A percentile compares a stretch with the other conserved stretches of the same genome.
Conservation (phyloP, 1,284 basidiomycete genomes). For the Bjerkandera adusta region DNA sequence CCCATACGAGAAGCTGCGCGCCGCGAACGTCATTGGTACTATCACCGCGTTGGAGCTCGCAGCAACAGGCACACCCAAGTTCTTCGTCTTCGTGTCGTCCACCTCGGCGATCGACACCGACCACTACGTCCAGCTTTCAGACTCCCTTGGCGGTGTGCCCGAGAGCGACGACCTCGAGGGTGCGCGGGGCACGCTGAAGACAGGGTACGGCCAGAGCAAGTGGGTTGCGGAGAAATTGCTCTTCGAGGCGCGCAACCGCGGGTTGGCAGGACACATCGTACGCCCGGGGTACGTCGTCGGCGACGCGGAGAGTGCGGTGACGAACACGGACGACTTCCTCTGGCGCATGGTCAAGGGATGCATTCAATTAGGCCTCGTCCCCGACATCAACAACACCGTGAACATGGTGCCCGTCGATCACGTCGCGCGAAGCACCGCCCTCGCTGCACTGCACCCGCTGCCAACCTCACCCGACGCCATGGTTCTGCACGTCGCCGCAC, state of each 20-base stretch:
- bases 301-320: slow-evolving; percentile 89
- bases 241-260: slow-evolving; percentile 87
- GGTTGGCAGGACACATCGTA: slow-evolving; percentile 86
- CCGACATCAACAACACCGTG: slow-evolving; percentile 97
- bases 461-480: slow-evolving; percentile 41
- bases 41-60: slow-evolving; percentile 84
- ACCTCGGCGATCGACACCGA: slow-evolving; percentile 93
- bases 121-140: slow-evolving; percentile 87
- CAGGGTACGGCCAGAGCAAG: slow-evolving; percentile 97
- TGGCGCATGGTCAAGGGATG: slow-evolving; percentile 99
- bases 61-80: slow-evolving; percentile 73
- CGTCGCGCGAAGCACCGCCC: slow-evolving; percentile 81
- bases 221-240: slow-evolving; percentile 98
- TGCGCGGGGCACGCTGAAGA: slow-evolving; percentile 73
- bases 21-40: slow-evolving; percentile 91
- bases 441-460: slow-evolving; percentile 64
- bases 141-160: slow-evolving; percentile 70
- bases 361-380: slow-evolving; percentile 91
- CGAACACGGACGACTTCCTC: slow-evolving; percentile 99
- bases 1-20: slow-evolving; percentile 91
- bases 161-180: slow-evolving; percentile 94
- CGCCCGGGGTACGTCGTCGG: slow-evolving; percentile 97
- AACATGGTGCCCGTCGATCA: slow-evolving; percentile 99
- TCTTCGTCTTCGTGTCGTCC: slow-evolving; percentile 90
- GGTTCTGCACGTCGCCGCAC: slow-evolving; percentile 88